These are phyloP conservation scores for Solanum rostratum DNA, from an alignment of 257 asterid species.

Conservation along the genomic window DNA sequence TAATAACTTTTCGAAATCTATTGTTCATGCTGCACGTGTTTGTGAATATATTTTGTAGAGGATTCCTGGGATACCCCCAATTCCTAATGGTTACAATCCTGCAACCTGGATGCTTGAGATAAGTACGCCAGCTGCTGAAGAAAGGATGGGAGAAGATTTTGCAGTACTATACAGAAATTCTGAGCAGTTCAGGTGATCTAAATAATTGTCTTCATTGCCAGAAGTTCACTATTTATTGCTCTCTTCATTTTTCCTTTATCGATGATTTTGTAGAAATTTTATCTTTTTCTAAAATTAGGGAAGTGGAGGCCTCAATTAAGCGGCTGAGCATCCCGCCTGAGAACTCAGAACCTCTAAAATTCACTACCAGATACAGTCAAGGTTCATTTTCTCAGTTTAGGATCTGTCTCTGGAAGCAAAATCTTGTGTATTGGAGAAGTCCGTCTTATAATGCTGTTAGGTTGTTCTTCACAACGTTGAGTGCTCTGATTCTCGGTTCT, in stretches of 20 bases:
- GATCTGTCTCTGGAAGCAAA: slow-evolving; percentile 75
- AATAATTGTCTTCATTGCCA: background rate
- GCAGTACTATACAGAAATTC: slow-evolving; percentile 48
- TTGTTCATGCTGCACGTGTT: background rate
- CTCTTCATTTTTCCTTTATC: background rate
- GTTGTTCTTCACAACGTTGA: slow-evolving; percentile 54
- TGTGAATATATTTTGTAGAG: slow-evolving; percentile 20
- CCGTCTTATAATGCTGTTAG: slow-evolving; percentile 74
- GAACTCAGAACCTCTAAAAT: slow-evolving; percentile 53
- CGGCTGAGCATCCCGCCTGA: slow-evolving; percentile 42
- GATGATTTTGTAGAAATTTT: background rate
- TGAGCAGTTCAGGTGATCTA: slow-evolving; percentile 46
- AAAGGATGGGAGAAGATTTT: slow-evolving; percentile 48
- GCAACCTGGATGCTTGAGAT: slow-evolving; percentile 97
- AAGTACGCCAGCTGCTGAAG: slow-evolving; percentile 64
- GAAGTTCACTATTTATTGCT: background rate
- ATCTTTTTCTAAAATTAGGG: slow-evolving; percentile 23
- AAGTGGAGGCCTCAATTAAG: slow-evolving; percentile 63
- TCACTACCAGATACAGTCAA: slow-evolving; percentile 36
- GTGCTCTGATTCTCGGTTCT: slow-evolving; percentile 66
- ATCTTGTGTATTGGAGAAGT: slow-evolving; percentile 76
- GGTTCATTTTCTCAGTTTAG: slow-evolving; percentile 44
- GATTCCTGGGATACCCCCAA: slow-evolving; percentile 45
- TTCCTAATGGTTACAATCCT: slow-evolving; percentile 67
- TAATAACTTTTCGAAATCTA: background rate